Base-by-base conservation (phyloP, 192 early-diverging fungal genomes). In the Umbelopsis sp. region DNA sequence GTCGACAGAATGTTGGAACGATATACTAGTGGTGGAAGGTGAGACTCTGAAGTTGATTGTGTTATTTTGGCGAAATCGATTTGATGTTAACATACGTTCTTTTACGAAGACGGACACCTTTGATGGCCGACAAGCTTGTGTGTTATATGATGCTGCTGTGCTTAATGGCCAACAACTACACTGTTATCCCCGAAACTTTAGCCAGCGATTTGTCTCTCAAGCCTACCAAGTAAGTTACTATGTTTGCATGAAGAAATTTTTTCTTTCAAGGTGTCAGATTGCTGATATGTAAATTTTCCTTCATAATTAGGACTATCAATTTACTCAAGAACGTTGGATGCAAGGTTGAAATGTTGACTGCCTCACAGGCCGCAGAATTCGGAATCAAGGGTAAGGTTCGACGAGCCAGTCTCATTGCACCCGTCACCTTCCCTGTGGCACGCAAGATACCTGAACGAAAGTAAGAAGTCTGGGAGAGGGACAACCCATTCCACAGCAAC, bases 71-170 rank as follows among this genome's bases (percentile, higher is more conserved):
- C 38, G 52, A 68, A 43, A 67, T 16, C 3, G 17, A 45, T 65
- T 36, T 49, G 44, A 9, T 31, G 24, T 65, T 68, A 2, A 24
- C 34, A 14, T 53, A 34, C 45, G 16, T 67, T 12, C 44, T 50
- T 67, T 36, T 41, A 4, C 45, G 32, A 49, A 84, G 71, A 50
- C 85, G 82, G 70, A 91, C 90, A 22, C 77, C 89, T 71, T 76
- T 85, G 22, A 85, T 82, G 45, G 88, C 90, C 69, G 92, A 92
- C 80, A 92, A 86, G 79, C 83, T 97, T 7, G 77, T 91, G 14
- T 91, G 89, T 71, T 91, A 94, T 74, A 92, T 95, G 65, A 74
- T 92, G 45, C 85, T 86, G 14, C 77, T 95, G 47, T 85, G 85
- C 70, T 79, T 97, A 71, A 87, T 85, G 11, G 72, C 95, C 2